A percentile compares a stretch with the other conserved stretches of the same genome.
Evolutionary conservation across 352 stramenopile species (phyloP).

Genomic region (Globisporangium yorkense): DNA sequence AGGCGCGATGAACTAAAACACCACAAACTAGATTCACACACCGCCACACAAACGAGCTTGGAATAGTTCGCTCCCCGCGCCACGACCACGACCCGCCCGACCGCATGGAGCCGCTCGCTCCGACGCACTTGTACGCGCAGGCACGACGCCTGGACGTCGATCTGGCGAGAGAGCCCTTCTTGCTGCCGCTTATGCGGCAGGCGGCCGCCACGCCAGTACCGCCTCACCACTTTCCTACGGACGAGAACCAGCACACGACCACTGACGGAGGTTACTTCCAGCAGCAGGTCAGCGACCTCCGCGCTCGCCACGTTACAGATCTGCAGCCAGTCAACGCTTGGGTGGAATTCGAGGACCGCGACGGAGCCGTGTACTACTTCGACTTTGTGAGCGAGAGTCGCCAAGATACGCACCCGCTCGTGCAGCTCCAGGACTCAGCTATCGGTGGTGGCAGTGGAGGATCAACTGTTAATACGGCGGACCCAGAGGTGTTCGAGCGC

Average conservation of each 20-base stretch:
- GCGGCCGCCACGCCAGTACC: constrained; percentile 36
- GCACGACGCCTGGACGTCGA: constrained; percentile 38
- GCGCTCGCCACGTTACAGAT: constrained; percentile 12
- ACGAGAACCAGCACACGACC: constrained; percentile 18
- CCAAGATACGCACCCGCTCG: constrained; percentile 32
- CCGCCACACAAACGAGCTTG: too few relatives aligned
- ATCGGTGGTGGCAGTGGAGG: neutral
- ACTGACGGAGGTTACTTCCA: constrained; percentile 35
- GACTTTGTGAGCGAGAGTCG: constrained; percentile 38
- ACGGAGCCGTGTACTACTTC: constrained; percentile 37
- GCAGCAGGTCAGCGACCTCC: constrained; percentile 41
- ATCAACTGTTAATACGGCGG: constrained; percentile 16
- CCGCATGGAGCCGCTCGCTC: constrained; percentile 17
- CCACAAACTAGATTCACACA: too few relatives aligned
- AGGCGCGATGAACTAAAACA: too few relatives aligned
- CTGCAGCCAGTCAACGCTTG: constrained; percentile 18
- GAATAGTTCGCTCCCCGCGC: too few relatives aligned
- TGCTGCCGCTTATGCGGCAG: constrained; percentile 47
- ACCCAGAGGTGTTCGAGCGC: constrained; percentile 42
- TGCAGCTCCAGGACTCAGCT: constrained; percentile 16
- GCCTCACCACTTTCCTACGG: constrained; percentile 18
- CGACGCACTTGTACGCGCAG: constrained; percentile 40
- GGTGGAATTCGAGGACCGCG: constrained; percentile 46
- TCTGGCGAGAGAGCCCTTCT: constrained; percentile 34
- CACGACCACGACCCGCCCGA: too few relatives aligned